These are phyloP conservation scores for Neocatenulostroma microsporum DNA, from an alignment of 2,329 filamentous ascomycete species.

Conservation along the genomic window DNA sequence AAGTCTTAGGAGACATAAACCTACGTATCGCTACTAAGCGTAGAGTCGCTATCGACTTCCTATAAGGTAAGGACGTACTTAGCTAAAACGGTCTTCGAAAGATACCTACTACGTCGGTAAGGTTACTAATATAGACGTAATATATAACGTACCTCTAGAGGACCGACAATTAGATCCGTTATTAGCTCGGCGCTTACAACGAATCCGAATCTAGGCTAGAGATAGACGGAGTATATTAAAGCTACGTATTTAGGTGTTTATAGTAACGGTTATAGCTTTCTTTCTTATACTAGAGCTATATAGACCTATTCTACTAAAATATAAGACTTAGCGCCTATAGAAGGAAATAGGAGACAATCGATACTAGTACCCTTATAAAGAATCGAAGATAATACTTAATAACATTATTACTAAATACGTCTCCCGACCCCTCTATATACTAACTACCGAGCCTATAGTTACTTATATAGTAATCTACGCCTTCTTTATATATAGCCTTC, in stretches of 20 bases:
- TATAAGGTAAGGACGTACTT: too few species aligned
- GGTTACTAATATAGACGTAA: too few species aligned
- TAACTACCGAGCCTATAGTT: slow-evolving; percentile 43
- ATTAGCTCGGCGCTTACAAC: slow-evolving; percentile 35
- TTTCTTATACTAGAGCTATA: slow-evolving; percentile 35
- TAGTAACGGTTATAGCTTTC: slow-evolving; percentile 19
- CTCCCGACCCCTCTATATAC: slow-evolving; percentile 36
- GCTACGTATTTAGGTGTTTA: slow-evolving; percentile 35
- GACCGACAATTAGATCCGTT: slow-evolving; percentile 33
- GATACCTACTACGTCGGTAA: too few species aligned
- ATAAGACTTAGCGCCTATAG: slow-evolving; percentile 32
- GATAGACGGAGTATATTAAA: slow-evolving; percentile 40
- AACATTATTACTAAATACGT: slow-evolving; percentile 38
- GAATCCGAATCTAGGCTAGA: slow-evolving; percentile 36
- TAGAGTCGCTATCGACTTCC: too few species aligned
- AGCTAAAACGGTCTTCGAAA: too few species aligned
- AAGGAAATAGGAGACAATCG: slow-evolving; percentile 31
- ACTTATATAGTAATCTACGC: slow-evolving; percentile 43
- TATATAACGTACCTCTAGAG: too few species aligned
- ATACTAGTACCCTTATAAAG: slow-evolving; percentile 41
- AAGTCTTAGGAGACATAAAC: too few species aligned
- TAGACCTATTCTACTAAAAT: slow-evolving; percentile 32
- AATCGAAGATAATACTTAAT: slow-evolving; percentile 33
- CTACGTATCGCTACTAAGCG: too few species aligned
- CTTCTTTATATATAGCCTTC: slow-evolving; percentile 40